These are phyloP conservation scores for Neospermospora avenae DNA, from an alignment of 2,329 filamentous ascomycete species.

Conservation along the genomic window DNA sequence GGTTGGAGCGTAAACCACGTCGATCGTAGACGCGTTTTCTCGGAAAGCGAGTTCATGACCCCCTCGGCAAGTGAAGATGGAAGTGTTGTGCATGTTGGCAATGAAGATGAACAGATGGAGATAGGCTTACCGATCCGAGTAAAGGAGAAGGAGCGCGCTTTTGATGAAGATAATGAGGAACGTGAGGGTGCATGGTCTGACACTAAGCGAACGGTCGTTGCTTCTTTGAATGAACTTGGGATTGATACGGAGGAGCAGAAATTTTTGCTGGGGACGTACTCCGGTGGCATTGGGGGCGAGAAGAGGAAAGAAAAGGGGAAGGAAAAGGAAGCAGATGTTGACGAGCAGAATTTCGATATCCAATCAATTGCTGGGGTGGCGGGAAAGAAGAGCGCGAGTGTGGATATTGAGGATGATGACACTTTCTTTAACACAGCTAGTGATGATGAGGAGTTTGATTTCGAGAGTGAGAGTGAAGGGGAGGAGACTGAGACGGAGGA, in stretches of 20 bases:
- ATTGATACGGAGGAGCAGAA: neutral
- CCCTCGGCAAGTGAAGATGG: neutral
- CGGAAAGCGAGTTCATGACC: slow-evolving; percentile 9
- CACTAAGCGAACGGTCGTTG: too few species aligned
- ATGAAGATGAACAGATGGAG: neutral
- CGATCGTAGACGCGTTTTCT: slow-evolving; percentile 11
- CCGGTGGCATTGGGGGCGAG: too few species aligned
- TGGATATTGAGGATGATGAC: neutral
- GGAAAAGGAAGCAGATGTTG: neutral
- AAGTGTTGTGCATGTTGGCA: neutral
- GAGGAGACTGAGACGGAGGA: slow-evolving; percentile 11
- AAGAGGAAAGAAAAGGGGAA: neutral
- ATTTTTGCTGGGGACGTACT: neutral
- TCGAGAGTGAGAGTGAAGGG: slow-evolving; percentile 6
- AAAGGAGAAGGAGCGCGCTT: neutral
- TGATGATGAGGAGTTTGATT: slow-evolving; percentile 1
- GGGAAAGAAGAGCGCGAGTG: neutral
- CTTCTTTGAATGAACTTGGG: too few species aligned
- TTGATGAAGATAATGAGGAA: neutral
- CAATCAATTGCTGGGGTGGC: neutral
- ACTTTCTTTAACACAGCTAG: slow-evolving; percentile 7
- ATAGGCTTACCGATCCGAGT: neutral
- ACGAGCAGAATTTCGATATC: neutral
- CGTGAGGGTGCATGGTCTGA: too few species aligned
- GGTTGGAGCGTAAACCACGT: slow-evolving; percentile 15